These are phyloP conservation scores for Coemansia sp. DNA, from an alignment of 192 early-diverging fungal species.

Conservation along the genomic window DNA sequence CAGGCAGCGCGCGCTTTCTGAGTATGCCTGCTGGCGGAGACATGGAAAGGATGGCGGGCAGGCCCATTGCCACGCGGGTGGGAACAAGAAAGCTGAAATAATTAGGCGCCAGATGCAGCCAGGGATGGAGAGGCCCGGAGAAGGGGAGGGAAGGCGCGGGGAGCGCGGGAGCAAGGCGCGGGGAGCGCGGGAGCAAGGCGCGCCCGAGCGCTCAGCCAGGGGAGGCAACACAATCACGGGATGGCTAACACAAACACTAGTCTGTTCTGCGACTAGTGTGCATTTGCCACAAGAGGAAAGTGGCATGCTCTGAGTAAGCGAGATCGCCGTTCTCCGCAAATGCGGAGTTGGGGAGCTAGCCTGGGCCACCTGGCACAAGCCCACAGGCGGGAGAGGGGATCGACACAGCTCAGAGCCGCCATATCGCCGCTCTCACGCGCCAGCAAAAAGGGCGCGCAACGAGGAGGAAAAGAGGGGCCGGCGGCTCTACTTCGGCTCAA, in stretches of 20 bases:
- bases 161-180: not conserved
- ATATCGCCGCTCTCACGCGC: not conserved
- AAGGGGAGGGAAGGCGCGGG: not conserved
- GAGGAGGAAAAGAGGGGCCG: not conserved
- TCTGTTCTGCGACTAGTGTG: not conserved
- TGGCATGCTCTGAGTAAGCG: not conserved
- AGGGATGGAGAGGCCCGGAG: not conserved
- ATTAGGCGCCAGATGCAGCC: not conserved
- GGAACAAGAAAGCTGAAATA: not conserved
- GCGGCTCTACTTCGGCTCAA: not conserved
- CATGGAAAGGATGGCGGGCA: not conserved
- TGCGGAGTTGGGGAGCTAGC: constrained; percentile 6
- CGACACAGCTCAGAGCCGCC: not conserved
- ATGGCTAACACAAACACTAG: not conserved
- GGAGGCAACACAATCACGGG: not conserved
- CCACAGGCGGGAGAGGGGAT: not conserved
- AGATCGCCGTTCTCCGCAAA: not conserved
- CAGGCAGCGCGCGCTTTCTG: not conserved
- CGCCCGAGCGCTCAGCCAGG: not conserved
- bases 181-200: not conserved
- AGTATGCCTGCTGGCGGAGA: not conserved
- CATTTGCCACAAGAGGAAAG: constrained; percentile 4
- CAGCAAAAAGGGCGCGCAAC: not conserved
- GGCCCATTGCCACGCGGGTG: constrained; percentile 1
- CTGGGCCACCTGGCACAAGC: not conserved